A percentile compares a stretch with the other conserved stretches of the same genome.
phyloP scores from a whole-genome alignment of 1,284 basidiomycete genomes.

The Wolfiporia cocos region DNA sequence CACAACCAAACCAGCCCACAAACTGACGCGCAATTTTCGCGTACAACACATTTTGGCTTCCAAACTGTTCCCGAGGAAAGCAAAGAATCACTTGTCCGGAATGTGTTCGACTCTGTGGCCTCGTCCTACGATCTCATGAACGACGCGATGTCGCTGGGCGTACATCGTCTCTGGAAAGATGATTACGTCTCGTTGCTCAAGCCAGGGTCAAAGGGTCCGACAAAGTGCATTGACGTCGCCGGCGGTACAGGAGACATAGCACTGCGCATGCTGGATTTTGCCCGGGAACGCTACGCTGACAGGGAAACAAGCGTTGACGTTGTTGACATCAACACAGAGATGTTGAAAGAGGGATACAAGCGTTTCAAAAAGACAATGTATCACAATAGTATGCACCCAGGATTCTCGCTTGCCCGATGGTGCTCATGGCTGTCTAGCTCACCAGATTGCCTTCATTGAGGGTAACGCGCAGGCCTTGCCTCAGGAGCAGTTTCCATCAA shows the following conservation, averaged over 20 bases:
- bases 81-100: constrained; percentile 79
- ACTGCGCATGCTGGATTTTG: constrained; percentile 88
- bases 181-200: constrained; percentile 78
- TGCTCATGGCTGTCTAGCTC: constrained; percentile 47
- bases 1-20: constrained; percentile 5
- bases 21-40: background rate
- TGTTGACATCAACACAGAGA: constrained; percentile 93
- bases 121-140: constrained; percentile 98
- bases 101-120: constrained; percentile 95
- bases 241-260: constrained; percentile 99
- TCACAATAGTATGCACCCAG: constrained; percentile 73
- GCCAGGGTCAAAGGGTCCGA: constrained; percentile 68
- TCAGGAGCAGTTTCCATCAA: constrained; percentile 59
- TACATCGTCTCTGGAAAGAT: constrained; percentile 98
- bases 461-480: constrained; percentile 89
- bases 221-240: constrained; percentile 91
- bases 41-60: constrained; percentile 85
- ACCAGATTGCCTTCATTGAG: constrained; percentile 90
- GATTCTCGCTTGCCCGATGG: background rate
- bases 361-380: constrained; percentile 96
- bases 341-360: constrained; percentile 91
- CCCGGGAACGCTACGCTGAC: constrained; percentile 83
- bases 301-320: constrained; percentile 87
- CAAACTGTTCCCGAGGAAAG: constrained; percentile 74
- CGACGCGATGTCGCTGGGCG: constrained; percentile 94